Evolutionary conservation across 225 moss, liverwort and hornwort species (phyloP), one percentile per base, ranked within the genome.

Genomic region (Sphagnum contortum): DNA sequence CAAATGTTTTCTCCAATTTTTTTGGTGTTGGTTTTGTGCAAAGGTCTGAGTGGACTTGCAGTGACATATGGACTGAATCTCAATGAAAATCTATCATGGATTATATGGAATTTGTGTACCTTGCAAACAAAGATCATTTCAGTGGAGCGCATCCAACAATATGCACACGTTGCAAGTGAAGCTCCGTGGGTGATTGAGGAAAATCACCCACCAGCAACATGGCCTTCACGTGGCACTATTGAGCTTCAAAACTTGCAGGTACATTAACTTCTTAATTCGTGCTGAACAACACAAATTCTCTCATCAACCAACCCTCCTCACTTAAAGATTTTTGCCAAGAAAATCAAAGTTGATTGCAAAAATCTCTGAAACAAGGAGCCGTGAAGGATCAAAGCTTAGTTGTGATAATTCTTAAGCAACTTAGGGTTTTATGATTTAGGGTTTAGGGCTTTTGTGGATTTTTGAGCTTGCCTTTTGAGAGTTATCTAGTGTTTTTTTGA

Each of bases 41-140:
- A 82, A 94, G 94, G 87, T 50, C 71, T 91, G 56, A 88, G 88
- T 62, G 91, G 91, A 64, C 90, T 94, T 60, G 91, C 91, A 45
- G 74, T 94, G 46, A 81, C 83, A 2, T 91, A 87, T 52, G 88
- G 87, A 3, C 68, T 89, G 47, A 73, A 74, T 50, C 70, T 94
- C 4, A 85, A 84, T 55, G 12, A 8, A 7, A 61, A 75, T n/a
- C 59, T 84, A 61, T 67, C 73, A 48, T 69, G 71, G 63, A 50
- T 75, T 68, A 58, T 85, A 2, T 85, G 79, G 79, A 70, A 59
- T 48, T 3, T 77, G 5, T 76, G 83, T 55, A 66, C 60, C 51
- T 50, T 87, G 57, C 74, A 83, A 64, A 83, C 74, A 60, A 70
- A 66, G 8, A 66, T 76, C n/a, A 78, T 81, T 48, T 74, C 73